Conservation (phyloP, 805 yeast species). For the Cyberlindnera lachancei region DNA sequence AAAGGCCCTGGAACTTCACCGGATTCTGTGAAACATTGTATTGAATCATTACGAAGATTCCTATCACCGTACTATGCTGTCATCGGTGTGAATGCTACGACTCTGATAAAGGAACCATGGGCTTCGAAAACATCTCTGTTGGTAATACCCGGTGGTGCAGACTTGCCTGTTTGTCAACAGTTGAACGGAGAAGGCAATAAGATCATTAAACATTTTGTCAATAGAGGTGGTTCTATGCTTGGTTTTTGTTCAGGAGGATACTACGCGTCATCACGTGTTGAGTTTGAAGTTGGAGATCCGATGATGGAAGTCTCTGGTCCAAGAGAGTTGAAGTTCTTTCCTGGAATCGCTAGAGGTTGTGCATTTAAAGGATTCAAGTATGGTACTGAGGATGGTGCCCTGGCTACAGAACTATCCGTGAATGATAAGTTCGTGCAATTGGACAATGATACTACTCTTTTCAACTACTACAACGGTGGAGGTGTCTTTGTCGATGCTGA, state of each 20-base stretch:
- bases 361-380: conserved; percentile 78
- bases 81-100: conserved; percentile 52
- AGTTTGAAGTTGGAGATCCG: conserved; percentile 73
- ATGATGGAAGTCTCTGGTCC: conserved; percentile 76
- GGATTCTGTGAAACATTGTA: conserved; percentile 77
- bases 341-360: conserved; percentile 78
- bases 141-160: conserved; percentile 97
- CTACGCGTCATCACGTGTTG: conserved; percentile 66
- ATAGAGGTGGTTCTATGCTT: conserved; percentile 71
- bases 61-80: conserved; percentile 90
- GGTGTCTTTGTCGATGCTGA: conserved; percentile 75
- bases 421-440: conserved; percentile 26
- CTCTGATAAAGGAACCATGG: conserved; percentile 84
- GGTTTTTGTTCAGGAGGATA: conserved; percentile 98
- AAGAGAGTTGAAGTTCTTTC: conserved; percentile 74
- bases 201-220: conserved; percentile 54
- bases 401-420: conserved; percentile 42
- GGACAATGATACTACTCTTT: conserved; percentile 20
- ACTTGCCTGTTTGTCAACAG: conserved; percentile 70
- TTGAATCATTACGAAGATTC: conserved; percentile 65
- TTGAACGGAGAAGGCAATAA: conserved; percentile 65
- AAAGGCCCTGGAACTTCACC: conserved; percentile 76
- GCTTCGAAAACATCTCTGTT: conserved; percentile 64
- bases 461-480: conserved; percentile 80
- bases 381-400: conserved; percentile 69